Conservation (phyloP, 2,329 filamentous ascomycete species). For the Blastomyces emzantsi region DNA sequence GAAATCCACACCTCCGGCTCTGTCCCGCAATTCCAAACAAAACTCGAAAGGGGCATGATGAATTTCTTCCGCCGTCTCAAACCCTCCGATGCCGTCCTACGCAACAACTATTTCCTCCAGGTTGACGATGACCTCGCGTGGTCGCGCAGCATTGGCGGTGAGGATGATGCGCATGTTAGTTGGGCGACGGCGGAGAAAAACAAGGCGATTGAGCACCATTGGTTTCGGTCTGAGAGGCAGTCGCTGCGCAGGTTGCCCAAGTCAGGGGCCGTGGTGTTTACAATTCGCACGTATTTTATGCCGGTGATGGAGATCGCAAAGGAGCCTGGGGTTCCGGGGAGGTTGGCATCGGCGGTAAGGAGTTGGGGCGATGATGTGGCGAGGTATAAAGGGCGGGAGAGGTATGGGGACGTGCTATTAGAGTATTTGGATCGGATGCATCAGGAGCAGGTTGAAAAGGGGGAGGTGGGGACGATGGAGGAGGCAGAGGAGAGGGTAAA, state of each 20-base stretch:
- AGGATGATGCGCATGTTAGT: conserved; percentile 55
- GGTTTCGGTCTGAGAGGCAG: conserved; percentile 69
- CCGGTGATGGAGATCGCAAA: conserved; percentile 57
- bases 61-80: conserved; percentile 68
- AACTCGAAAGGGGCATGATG: conserved; percentile 68
- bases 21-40: conserved; percentile 62
- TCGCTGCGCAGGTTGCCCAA: conserved; percentile 54
- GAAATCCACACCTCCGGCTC: conserved; percentile 72
- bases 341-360: conserved; percentile 66
- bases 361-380: conserved; percentile 75
- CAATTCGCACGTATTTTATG: conserved; percentile 71
- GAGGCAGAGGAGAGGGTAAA: conserved; percentile 31
- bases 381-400: conserved; percentile 67
- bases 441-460: conserved; percentile 59
- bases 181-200: conserved; percentile 73
- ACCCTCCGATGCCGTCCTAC: conserved; percentile 56
- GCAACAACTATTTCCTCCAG: conserved; percentile 85
- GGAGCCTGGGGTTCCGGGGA: conserved; percentile 68
- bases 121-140: conserved; percentile 70
- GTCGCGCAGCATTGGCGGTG: conserved; percentile 65
- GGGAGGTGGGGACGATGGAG: conserved; percentile 53
- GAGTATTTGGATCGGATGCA: conserved; percentile 70
- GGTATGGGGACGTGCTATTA: conserved; percentile 62
- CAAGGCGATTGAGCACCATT: conserved; percentile 61
- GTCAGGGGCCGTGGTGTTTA: conserved; percentile 57